Base-by-base conservation (phyloP, 257 asterid species). In the Petrea volubilis region DNA sequence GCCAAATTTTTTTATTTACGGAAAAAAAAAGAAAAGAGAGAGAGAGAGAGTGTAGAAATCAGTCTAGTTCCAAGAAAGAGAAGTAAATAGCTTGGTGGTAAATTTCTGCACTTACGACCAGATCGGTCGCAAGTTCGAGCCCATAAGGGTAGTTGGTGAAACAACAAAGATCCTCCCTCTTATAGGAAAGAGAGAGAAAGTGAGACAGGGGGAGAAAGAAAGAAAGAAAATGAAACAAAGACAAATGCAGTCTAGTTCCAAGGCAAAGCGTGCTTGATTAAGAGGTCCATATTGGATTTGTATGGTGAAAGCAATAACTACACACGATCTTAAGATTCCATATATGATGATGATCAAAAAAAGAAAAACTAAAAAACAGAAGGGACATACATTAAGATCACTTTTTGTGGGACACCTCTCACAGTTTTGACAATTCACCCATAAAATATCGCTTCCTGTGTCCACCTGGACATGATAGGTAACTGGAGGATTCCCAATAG, bases 401-500 rank as follows among this genome's bases (percentile, higher is more conserved):
- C 96, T 95, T 84, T 82, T 85, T 40, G 78, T 83, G 64, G 99
- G 97, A 78, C 99, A 92, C 76, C 76, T 87, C 47, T 62, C 80
- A 73, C 99, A 95, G 67, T 86, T 81, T 71, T 82, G 92, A 74
- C 99, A 95, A 67, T 95, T 95, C 77, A 95, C 89, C 99, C 99
- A 95, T 69, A 95, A 77, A 52, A 90, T 95, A 81, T 95, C 99
- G 80, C 99, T 95, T 78, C 99, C 99, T 14, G 99, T 95, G 70
- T 95, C 99, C 1, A 95, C 98, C 81, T 95, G 99, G 65, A 92
- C 97, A 59, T 88, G 85, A 72, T 92, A 95, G 65, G 92, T 97
- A 62, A 76, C 80, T 31, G 99, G 93, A 86, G 99, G 99, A 83
- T 85, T 87, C 65, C 99, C 99, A 25, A 95, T 84, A 28, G 95